Percentiles rank a stretch among this genome's conserved stretches.
These are phyloP conservation scores for Phytomonas sp. DNA, from an alignment of 208 protist species.

Conservation along the genomic window DNA sequence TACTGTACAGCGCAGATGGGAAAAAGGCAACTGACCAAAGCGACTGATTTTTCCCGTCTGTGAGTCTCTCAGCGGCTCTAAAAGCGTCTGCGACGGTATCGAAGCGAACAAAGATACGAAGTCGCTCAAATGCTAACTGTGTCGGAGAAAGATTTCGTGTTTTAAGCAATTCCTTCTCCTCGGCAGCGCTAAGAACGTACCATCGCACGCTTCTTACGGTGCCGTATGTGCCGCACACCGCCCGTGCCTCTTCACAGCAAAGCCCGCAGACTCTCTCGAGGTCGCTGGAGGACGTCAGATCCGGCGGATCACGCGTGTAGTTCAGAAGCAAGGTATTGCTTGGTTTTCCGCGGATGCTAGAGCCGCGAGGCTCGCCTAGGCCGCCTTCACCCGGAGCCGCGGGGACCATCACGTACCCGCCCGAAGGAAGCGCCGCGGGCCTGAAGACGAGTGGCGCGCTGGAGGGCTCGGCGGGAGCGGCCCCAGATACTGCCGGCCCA, in stretches of 20 bases:
- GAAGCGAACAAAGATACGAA: constrained; percentile 78
- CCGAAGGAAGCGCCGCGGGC: constrained; percentile 43
- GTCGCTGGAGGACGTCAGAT: constrained; percentile 1
- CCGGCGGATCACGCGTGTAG: constrained; percentile 23
- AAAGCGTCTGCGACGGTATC: constrained; percentile 78
- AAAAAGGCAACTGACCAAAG: constrained; percentile 54
- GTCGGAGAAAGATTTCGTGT: neutral
- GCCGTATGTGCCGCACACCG: constrained; percentile 41
- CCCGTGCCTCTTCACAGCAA: constrained; percentile 27
- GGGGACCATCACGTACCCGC: constrained; percentile 56
- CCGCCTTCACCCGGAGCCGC: neutral
- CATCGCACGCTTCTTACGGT: constrained; percentile 44
- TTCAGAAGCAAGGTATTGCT: constrained; percentile 73
- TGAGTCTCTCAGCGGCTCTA: constrained; percentile 58
- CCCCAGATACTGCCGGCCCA: neutral
- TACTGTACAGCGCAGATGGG: constrained; percentile 47
- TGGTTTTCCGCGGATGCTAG: constrained; percentile 38
- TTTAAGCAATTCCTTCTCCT: constrained; percentile 12
- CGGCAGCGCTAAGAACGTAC: constrained; percentile 18
- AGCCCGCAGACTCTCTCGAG: constrained; percentile 13
- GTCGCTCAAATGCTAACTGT: constrained; percentile 19
- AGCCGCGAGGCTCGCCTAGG: neutral
- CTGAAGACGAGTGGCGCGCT: constrained; percentile 53
- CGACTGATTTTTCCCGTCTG: constrained; percentile 8
- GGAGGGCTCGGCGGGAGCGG: neutral